Conservation (phyloP, 257 asterid genomes). For the Nicotiana obtusifolia region DNA sequence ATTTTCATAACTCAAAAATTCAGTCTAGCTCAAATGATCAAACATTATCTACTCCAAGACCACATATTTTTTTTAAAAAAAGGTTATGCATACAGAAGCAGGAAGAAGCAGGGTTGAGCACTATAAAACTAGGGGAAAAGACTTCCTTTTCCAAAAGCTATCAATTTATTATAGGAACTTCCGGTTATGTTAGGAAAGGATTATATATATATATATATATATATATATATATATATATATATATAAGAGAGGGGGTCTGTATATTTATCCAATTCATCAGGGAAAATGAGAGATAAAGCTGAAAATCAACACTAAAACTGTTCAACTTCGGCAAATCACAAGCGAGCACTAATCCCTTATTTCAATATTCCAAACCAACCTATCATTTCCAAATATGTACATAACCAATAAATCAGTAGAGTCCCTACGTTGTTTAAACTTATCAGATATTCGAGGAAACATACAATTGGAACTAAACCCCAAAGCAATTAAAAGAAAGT, state of each 20-base stretch:
- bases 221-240: no score
- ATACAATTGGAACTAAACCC: background rate
- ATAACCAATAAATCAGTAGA: background rate
- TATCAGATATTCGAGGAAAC: background rate
- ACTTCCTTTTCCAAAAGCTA: no score
- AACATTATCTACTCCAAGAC: background rate
- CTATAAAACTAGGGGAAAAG: background rate
- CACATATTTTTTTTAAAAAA: background rate
- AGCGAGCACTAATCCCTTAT: background rate
- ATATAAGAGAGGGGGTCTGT: no score
- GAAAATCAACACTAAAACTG: no score
- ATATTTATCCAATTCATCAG: no score
- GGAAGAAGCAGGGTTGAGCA: background rate
- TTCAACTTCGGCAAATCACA: background rate
- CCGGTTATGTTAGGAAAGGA: no score
- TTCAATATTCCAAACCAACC: background rate
- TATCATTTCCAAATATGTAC: background rate
- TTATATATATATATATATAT: no score
- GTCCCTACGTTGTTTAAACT: background rate
- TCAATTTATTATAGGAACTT: no score
- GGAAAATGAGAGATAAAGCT: no score
- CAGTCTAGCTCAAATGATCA: background rate
- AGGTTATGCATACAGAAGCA: background rate
- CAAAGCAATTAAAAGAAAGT: background rate
- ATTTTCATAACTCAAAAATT: background rate